phyloP scores from a whole-genome alignment of 164 flowering plant species.

The Liquidambar formosana region DNA sequence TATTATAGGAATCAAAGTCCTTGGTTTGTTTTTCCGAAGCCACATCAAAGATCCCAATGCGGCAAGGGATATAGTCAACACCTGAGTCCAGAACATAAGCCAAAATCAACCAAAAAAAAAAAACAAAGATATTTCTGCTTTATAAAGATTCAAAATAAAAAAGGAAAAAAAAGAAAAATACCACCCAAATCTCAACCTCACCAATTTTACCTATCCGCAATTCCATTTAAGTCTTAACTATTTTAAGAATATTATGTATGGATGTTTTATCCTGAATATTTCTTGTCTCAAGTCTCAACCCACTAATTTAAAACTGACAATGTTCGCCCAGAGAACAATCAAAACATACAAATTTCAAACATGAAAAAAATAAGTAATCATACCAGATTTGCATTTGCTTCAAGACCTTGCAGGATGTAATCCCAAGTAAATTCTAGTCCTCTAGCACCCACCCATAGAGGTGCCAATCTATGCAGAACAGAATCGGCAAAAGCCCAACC shows the following conservation, averaged over 20 bases:
- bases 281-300: background rate
- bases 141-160: background rate
- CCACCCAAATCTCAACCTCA: background rate
- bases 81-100: constrained; percentile 41
- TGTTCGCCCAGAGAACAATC: background rate
- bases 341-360: background rate
- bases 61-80: constrained; percentile 86
- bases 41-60: constrained; percentile 97
- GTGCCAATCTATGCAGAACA: constrained; percentile 90
- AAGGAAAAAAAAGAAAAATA: background rate
- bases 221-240: background rate
- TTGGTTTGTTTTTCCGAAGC: constrained; percentile 96
- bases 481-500: constrained; percentile 99
- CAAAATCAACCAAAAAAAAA: background rate
- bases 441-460: constrained; percentile 99
- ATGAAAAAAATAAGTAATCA: constrained; percentile 13
- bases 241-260: too few relatives aligned
- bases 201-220: background rate
- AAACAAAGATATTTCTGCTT: background rate
- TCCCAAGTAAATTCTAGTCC: constrained; percentile 99
- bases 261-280: too few relatives aligned
- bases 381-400: constrained; percentile 98
- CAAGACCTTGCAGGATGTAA: constrained; percentile 90
- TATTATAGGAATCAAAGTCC: constrained; percentile 83
- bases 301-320: background rate